Conservation (phyloP, 192 early-diverging fungal genomes). For the Podila clonocystis region DNA sequence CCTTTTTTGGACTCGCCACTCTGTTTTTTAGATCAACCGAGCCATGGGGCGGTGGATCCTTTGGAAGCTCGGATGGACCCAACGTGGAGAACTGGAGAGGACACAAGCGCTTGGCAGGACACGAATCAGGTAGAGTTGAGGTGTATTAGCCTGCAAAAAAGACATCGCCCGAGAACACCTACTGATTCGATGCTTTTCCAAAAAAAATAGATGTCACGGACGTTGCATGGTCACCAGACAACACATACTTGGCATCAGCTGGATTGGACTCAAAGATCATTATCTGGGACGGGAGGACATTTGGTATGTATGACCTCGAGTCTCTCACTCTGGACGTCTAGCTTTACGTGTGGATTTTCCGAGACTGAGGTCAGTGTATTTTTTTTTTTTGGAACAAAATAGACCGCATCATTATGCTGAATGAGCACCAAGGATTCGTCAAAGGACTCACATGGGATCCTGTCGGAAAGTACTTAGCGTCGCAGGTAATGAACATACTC, state of each 20-base stretch:
- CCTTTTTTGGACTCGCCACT: neutral
- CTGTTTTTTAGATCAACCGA: constrained; percentile 39
- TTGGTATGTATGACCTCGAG: constrained; percentile 60
- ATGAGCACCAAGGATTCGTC: constrained; percentile 87
- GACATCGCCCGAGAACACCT: neutral
- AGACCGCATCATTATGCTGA: constrained; percentile 71
- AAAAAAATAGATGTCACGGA: constrained; percentile 82
- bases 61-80: constrained; percentile 57
- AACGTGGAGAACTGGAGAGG: constrained; percentile 80
- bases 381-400: constrained; percentile 4
- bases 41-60: constrained; percentile 49
- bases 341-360: neutral
- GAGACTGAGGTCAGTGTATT: neutral
- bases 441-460: constrained; percentile 98
- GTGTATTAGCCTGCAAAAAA: neutral
- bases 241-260: constrained; percentile 88
- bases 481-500: constrained; percentile 66
- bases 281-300: constrained; percentile 89
- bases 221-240: constrained; percentile 91
- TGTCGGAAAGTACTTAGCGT: constrained; percentile 90
- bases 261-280: constrained; percentile 84
- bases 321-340: neutral
- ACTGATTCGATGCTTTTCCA: neutral
- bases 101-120: constrained; percentile 79
- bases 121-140: constrained; percentile 72